Base-by-base conservation (phyloP, 257 asterid genomes). In the Penstemon eatonii region DNA sequence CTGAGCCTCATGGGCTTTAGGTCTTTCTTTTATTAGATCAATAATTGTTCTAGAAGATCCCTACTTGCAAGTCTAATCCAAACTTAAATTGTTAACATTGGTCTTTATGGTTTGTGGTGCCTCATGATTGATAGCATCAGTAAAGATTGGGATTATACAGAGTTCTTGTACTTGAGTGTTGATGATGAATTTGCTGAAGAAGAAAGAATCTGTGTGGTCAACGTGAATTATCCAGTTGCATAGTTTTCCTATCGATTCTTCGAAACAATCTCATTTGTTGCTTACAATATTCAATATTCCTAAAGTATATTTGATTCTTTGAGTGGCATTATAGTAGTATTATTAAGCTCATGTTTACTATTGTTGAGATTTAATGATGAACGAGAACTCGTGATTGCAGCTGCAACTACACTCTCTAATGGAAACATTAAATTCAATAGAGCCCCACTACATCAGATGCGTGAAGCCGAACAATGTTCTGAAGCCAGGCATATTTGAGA, bases 391-490 rank as follows among this genome's bases (percentile, higher is more conserved):
- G 19, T 83, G 72, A 68, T 74, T 82, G 90, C 92, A 94, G 98
- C 84, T 82, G 69, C 99, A 94, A 87, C 90, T 94, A 71, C 95
- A 87, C 85, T 94, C 99, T 72, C 84, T 94, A 74, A 94, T 94
- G 99, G 99, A 94, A 69, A 94, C 96, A 52, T 84, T 94, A 75
- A 91, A 54, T 79, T 85, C 91, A 70, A 91, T 98, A 37, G 99
- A 91, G 76, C 99, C 99, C 78, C 96, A 94, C 84, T 91, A 94
- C 81, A 94, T 94, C 80, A 91, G 99, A 78, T 94, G 99, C 74
- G 99, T 94, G 75, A 94, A 94, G 79, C 99, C 99, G 49, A 94
- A 94, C 81, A 91, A 84, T 69, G 85, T 75, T 74, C 90, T 94
- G 61, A 94, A 87, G 87, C 99, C 99, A 72, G 89, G 89, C 61